phyloP scores from a whole-genome alignment of 2,329 filamentous ascomycete species.

The Verticillium alfalfae region DNA sequence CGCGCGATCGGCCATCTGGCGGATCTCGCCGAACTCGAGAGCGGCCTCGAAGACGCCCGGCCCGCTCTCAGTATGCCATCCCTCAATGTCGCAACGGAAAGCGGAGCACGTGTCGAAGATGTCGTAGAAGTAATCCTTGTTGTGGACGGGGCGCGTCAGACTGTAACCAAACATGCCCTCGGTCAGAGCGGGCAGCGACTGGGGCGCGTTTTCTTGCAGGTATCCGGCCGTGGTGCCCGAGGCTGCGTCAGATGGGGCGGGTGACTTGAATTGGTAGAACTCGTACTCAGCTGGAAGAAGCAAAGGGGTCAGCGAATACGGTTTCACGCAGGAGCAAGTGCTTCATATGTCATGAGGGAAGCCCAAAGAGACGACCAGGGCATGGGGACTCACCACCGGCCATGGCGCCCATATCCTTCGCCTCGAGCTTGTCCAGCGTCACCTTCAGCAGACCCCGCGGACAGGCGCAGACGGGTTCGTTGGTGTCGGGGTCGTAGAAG shows the following conservation, averaged over 20 bases:
- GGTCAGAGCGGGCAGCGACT: constrained; percentile 71
- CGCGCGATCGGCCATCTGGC: constrained; percentile 86
- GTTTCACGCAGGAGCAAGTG: too few species aligned
- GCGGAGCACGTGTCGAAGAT: constrained; percentile 74
- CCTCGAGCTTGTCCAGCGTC: constrained; percentile 60
- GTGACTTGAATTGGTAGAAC: constrained; percentile 84
- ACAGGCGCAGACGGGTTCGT: constrained; percentile 67
- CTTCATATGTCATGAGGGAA: neutral
- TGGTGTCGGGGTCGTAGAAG: constrained; percentile 77
- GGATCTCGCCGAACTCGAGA: constrained; percentile 82
- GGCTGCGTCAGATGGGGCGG: constrained; percentile 43
- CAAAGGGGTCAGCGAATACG: too few species aligned
- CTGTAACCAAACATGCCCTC: constrained; percentile 97
- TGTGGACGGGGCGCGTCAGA: constrained; percentile 78
- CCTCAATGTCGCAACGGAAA: constrained; percentile 80
- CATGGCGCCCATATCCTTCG: constrained; percentile 73
- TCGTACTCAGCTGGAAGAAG: constrained; percentile 73
- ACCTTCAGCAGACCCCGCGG: constrained; percentile 70
- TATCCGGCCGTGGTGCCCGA: constrained; percentile 68
- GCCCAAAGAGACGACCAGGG: neutral
- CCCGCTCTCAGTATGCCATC: constrained; percentile 93
- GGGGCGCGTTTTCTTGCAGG: constrained; percentile 66
- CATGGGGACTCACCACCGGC: constrained; percentile 65
- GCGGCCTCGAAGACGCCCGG: constrained; percentile 95
- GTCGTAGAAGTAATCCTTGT: constrained; percentile 88